These are phyloP conservation scores for Populus davidiana DNA, from an alignment of 345 rosid genomes.

Conservation along the genomic window DNA sequence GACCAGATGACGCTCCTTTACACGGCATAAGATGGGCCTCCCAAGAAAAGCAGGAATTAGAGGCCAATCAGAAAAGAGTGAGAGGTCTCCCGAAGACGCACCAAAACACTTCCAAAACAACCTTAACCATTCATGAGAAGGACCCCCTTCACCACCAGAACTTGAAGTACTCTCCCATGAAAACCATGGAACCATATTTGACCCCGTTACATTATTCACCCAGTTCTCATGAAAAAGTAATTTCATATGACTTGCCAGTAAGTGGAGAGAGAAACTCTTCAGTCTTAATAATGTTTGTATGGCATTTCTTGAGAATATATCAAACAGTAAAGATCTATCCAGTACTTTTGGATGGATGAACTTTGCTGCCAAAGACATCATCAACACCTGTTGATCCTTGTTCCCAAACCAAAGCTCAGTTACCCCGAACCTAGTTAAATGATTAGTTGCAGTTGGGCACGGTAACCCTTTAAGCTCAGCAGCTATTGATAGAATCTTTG, in stretches of 20 bases:
- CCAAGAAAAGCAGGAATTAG: constrained; percentile 94
- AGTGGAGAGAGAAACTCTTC: constrained; percentile 60
- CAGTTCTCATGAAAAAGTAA: constrained; percentile 69
- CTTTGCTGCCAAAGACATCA: constrained; percentile 68
- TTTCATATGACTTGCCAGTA: constrained; percentile 72
- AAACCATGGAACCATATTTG: constrained; percentile 78
- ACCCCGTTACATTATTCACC: constrained; percentile 67
- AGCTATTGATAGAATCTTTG: constrained; percentile 45
- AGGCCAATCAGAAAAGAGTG: constrained; percentile 86
- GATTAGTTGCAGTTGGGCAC: constrained; percentile 78
- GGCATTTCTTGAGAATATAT: constrained; percentile 53
- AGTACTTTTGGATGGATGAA: constrained; percentile 74
- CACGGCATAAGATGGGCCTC: constrained; percentile 79
- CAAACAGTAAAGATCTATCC: constrained; percentile 62
- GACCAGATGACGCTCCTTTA: constrained; percentile 63
- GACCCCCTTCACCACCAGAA: constrained; percentile 68
- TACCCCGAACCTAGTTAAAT: constrained; percentile 58
- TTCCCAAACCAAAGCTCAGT: constrained; percentile 83
- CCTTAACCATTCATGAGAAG: constrained; percentile 82
- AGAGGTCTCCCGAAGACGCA: constrained; percentile 60
- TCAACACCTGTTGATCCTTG: constrained; percentile 75
- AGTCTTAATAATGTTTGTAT: constrained; percentile 55
- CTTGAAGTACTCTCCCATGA: constrained; percentile 69
- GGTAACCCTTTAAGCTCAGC: constrained; percentile 76
- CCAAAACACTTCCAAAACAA: constrained; percentile 80